Evolutionary conservation across 768 basidiomycete species (phyloP), one percentile per base, ranked within the genome.

Genomic region (Hemileccinum rubropunctum): DNA sequence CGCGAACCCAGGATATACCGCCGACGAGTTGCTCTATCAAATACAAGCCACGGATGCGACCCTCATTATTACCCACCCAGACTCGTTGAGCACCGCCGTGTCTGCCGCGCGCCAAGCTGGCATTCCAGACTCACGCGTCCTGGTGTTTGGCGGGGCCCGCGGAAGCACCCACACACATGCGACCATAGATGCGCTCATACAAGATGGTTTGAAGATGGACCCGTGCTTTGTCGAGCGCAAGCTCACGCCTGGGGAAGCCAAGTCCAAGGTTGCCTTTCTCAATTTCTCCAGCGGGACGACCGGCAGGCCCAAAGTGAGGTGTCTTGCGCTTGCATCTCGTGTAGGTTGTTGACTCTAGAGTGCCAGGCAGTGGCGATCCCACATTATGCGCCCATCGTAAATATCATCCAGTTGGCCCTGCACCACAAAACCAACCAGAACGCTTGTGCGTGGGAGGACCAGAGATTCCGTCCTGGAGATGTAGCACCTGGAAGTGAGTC

Each of bases 271-370:
- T 13, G 86, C 88, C 6, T 82, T 88, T 57, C 68, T 88, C 47
- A 79, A 76, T 45, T 86, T 89, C 56, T 88, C 86, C 1, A 87
- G 86, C 53, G 86, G 86, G 8, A 89, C 86, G 20, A 89, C 87
- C 14, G 86, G 86, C 63, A 70, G 66, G 59, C 72, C 65, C 28
- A 64, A 66, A 51, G 65, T 64, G 13, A 43, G 54, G 14, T 3
- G 7, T 15, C 10, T 20, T 12, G 10, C 15, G 11, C 13, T 38
- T 4, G 26, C 18, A 4, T 23, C 1, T 9, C 9, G 23, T 20
- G 14, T 2, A 17, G n/a, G 41, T 1, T n/a, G 15, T 34, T 33
- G 42, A 57, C 21, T 0, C 23, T 6, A 14, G 26, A 9, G 23
- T 15, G 15, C 10, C 30, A 84, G 84, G 88, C 84, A 10, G 84